Conservation (phyloP, 768 basidiomycete species). For the Cystobasidiopsis lactophilus region DNA sequence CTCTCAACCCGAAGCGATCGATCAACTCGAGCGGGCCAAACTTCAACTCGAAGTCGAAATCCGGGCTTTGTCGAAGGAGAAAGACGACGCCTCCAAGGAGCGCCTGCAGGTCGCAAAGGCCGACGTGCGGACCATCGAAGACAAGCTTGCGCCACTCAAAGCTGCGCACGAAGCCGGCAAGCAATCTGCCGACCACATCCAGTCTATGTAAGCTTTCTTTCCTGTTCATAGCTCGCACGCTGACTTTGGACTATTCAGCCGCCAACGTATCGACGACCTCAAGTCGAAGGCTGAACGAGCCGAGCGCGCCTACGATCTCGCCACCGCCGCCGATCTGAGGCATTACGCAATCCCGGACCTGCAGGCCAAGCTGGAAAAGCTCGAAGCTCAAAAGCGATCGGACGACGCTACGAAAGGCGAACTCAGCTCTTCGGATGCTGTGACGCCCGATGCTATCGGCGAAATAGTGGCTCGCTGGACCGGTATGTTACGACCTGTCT, state of each 20-base stretch:
- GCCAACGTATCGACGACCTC: constrained; percentile 70
- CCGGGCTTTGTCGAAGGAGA: constrained; percentile 66
- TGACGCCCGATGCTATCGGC: constrained; percentile 51
- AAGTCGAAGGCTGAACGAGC: constrained; percentile 82
- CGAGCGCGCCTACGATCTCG: constrained; percentile 47
- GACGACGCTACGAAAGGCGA: constrained; percentile 33
- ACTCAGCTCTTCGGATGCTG: constrained; percentile 18
- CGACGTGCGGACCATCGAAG: constrained; percentile 38
- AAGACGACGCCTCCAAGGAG: constrained; percentile 43
- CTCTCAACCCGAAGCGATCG: constrained; percentile 80
- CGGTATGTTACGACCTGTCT: constrained; percentile 23
- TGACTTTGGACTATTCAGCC: constrained; percentile 51
- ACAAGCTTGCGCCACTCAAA: constrained; percentile 28
- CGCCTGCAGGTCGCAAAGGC: constrained; percentile 61
- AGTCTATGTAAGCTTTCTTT: background rate
- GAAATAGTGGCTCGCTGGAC: constrained; percentile 90
- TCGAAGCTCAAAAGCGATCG: constrained; percentile 45
- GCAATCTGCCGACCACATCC: constrained; percentile 7
- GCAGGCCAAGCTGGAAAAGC: constrained; percentile 30
- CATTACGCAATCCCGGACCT: constrained; percentile 85
- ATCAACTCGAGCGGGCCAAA: constrained; percentile 66
- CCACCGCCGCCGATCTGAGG: constrained; percentile 60
- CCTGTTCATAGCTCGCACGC: too few relatives aligned
- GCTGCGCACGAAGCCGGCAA: constrained; percentile 20
- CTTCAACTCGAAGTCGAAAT: constrained; percentile 86